Evolutionary conservation across 2,329 filamentous ascomycete genomes (phyloP), one percentile per base, ranked within the genome.

Genomic region (Coniochaeta hoffmannii): DNA sequence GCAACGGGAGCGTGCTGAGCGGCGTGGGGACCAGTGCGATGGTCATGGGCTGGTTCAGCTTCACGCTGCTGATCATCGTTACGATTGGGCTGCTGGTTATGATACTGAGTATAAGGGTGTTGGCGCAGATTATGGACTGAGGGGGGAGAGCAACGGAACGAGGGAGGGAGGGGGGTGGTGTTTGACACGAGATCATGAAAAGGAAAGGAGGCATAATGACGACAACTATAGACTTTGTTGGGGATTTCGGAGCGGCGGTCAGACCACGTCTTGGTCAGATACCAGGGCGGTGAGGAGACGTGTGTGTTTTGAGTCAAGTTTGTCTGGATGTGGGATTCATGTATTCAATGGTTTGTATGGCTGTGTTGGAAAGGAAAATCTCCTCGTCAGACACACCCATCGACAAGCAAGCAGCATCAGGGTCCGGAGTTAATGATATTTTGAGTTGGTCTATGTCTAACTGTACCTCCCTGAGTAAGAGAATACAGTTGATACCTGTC

Each of bases 41-140:
- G 90, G 89, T 97, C 17, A 79, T 99, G 66, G 94, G 94, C 57
- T 99, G 94, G 94, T 97, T 99, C 73, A 89, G 90, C 41, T 97
- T 99, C 67, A 88, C 89, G 22, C 72, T 97, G 54, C 79, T 99
- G 61, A 96, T 99, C 64, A 87, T 97, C 59, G 93, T 97, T 54
- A 97, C 93, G 51, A 94, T 97, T 66, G 94, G 93, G 55, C 73
- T 97, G 71, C 76, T 99, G 59, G 88, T 97, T 66, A 97, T 97
- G 91, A 96, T 97, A 65, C 76, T 97, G 70, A 97, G 91, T 74
- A 94, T 97, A 68, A 82, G 86, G 63, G 80, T 96, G 56, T 75
- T 97, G 61, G 80, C 84, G 63, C 80, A 88, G 64, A 73, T 83
- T 67, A 74, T 73, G 55, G 72, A 69, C 34, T 70, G 58, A 67